These are phyloP conservation scores for Trifolium subterraneum DNA, from an alignment of 306 rosid genomes.

Conservation along the genomic window DNA sequence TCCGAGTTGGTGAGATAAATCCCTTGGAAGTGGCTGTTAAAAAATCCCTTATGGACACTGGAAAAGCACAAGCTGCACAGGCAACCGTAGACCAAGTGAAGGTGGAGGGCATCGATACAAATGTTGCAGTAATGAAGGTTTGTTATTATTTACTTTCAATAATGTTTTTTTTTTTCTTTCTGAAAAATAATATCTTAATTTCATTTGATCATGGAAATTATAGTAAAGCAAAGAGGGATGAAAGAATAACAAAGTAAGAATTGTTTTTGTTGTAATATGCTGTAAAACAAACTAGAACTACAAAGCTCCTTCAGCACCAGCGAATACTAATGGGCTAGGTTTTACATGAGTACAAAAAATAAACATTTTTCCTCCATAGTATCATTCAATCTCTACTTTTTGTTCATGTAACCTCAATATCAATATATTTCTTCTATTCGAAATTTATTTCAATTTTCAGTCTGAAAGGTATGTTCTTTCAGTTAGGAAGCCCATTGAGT, in stretches of 20 bases:
- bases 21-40: constrained; percentile 80
- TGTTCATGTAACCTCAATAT: constrained; percentile 9
- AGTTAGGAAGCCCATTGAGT: constrained; percentile 33
- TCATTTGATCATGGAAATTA: constrained; percentile 36
- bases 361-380: neutral
- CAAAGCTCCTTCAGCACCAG: constrained; percentile 27
- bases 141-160: constrained; percentile 39
- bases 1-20: constrained; percentile 78
- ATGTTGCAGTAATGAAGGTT: constrained; percentile 96
- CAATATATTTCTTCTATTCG: constrained; percentile 26
- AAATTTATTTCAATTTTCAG: constrained; percentile 13
- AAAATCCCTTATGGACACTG: constrained; percentile 65
- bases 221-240: constrained; percentile 23
- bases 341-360: constrained; percentile 11
- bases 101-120: constrained; percentile 96
- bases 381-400: neutral
- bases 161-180: constrained; percentile 18
- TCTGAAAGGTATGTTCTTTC: constrained; percentile 17
- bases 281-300: no score
- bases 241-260: neutral
- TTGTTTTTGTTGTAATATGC: neutral
- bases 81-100: constrained; percentile 90
- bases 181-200: constrained; percentile 25
- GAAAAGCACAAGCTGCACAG: constrained; percentile 90
- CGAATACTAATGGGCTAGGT: constrained; percentile 3